These are phyloP conservation scores for Draba incana DNA, from an alignment of 345 rosid species.

Conservation along the genomic window DNA sequence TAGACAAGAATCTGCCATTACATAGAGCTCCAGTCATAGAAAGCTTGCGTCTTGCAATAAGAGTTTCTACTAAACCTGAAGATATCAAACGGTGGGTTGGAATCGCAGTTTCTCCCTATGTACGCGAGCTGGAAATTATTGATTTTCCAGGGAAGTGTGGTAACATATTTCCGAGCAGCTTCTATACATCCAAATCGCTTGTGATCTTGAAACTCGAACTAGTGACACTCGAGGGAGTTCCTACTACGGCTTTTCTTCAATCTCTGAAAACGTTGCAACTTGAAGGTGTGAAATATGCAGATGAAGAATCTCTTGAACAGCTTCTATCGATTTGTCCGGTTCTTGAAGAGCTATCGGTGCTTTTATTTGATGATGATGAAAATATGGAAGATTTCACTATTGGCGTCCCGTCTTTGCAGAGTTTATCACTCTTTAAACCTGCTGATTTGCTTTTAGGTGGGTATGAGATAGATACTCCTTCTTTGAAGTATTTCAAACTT, in stretches of 20 bases:
- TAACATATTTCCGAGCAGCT: background rate
- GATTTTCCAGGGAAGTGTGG: background rate
- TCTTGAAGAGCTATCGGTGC: background rate
- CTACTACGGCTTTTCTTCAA: background rate
- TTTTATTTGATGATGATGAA: background rate
- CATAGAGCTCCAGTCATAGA: background rate
- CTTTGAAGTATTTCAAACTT: background rate
- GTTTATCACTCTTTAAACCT: background rate
- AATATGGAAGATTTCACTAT: background rate
- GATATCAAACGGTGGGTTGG: background rate
- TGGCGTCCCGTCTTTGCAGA: background rate
- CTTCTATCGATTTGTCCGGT: background rate
- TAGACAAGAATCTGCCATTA: background rate
- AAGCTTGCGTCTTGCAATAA: background rate
- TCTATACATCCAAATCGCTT: background rate
- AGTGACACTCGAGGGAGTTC: background rate
- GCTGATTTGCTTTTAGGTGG: background rate
- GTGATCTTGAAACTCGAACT: background rate
- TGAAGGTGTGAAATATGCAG: background rate
- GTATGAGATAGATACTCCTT: background rate
- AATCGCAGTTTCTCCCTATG: background rate
- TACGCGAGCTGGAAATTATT: background rate
- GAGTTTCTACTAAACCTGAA: background rate
- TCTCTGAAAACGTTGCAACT: conserved; percentile 1
- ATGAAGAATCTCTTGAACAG: background rate